phyloP scores from a whole-genome alignment of 768 basidiomycete species.

The Leccinum imitatum region DNA sequence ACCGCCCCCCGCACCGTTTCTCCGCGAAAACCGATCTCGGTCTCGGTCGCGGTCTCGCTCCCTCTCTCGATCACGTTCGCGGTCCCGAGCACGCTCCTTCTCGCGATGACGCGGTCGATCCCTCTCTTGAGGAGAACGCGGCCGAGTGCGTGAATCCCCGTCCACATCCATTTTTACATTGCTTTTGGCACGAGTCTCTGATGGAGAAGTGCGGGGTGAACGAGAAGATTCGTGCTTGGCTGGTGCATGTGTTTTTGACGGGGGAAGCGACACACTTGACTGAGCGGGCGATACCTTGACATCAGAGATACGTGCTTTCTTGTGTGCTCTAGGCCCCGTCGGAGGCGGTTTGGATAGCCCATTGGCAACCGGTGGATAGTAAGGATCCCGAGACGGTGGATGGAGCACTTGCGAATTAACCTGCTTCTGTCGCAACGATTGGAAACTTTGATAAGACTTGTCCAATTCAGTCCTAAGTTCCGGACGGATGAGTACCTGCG shows the following conservation, averaged over 20 bases:
- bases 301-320: conserved; percentile 75
- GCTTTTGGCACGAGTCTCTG: conserved; percentile 29
- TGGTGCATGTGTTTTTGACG: conserved; percentile 20
- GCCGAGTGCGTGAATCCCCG: conserved; percentile 46
- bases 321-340: conserved; percentile 78
- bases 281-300: conserved; percentile 35
- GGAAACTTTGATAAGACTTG: conserved; percentile 68
- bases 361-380: conserved; percentile 37
- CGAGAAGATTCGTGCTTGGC: conserved; percentile 30
- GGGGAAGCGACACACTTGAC: conserved; percentile 32
- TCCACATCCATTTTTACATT: conserved; percentile 55
- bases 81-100: conserved; percentile 37
- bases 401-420: conserved; percentile 27
- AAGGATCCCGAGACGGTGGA: conserved; percentile 45
- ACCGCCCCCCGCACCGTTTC: conserved; percentile 44
- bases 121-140: conserved; percentile 43
- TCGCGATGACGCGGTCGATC: conserved; percentile 40
- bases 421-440: conserved; percentile 43
- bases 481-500: conserved; percentile 14
- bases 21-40: conserved; percentile 40
- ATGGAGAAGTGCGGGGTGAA: conserved; percentile 29
- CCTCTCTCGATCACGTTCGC: conserved; percentile 36
- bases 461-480: conserved; percentile 67
- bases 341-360: conserved; percentile 56
- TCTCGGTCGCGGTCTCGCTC: conserved; percentile 37